Evolutionary conservation across 768 basidiomycete genomes (phyloP), one percentile per base, ranked within the genome.

Genomic region (Hydnomerulius pinastri): DNA sequence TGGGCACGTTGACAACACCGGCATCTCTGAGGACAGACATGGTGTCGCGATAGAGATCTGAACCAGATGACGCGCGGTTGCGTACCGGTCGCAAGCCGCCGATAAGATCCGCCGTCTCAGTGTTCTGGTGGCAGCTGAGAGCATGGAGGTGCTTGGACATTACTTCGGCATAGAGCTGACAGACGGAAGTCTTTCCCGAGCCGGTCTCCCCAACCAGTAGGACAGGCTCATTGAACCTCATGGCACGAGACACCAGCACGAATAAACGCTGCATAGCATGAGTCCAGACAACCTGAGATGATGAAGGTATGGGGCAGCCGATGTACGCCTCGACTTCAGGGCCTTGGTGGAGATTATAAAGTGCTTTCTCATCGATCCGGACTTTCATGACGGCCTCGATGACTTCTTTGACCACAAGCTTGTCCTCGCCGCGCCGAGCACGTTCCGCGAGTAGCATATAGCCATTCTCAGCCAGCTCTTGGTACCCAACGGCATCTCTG

Each of bases 391-490:
- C 73, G 4, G 79, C 75, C 68, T 98, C 94, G 48, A 99, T 85
- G 43, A 98, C 88, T 54, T 93, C 91, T 70, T 95, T 96, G 51
- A 98, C 96, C 15, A 86, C 85, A 4, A 72, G 63, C 64, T 90
- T 94, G 68, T 98, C 97, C 50, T 98, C 95, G 2, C 78, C 74
- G 24, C 84, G 80, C 25, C 97, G 79, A 9, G 91, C 79, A 28
- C 97, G 84, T 69, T 98, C 97, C 0, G 92, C 97, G 11, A 99
- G 75, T 10, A 99, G 77, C 95, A 99, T 98, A 70, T 93, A 98
- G 0, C 97, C 97, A 56, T 98, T 92, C 58, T 94, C 86, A 0
- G 96, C 97, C 47, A 99, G 77, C 61, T 97, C 87, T 62, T 97
- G 91, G 65, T 93, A 92, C 8, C 89, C 86, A 42, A 90, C 73